Evolutionary conservation across 345 rosid genomes (phyloP), one percentile per base, ranked within the genome.

Genomic region (Acer negundo): DNA sequence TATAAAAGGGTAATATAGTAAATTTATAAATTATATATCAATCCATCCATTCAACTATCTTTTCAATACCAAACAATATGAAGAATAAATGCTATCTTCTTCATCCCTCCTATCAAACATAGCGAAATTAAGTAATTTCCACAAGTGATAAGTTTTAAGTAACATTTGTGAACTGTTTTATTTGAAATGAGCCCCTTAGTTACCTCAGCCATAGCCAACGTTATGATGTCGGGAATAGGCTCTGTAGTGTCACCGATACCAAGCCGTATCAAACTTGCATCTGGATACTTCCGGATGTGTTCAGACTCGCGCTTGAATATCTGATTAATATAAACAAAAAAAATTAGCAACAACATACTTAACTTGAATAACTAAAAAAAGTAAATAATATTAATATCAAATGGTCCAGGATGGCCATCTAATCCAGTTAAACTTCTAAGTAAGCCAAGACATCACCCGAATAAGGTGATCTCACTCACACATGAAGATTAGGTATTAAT

Each of bases 181-280:
- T 44, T 10, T 62, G 3, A 24, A 19, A 12, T 10, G 59, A 62
- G 2, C 23, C 42, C 10, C 19, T 12, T 19, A 46, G 10, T 69
- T 59, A 87, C 90, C 85, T 85, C 72, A 51, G 86, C 83, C 90
- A 87, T 87, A 19, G 87, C 83, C 6, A 85, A 69, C 12, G 89
- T 68, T 62, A 87, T 79, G 49, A 79, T 66, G 12, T 70, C 80
- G 5, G 90, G 90, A n/a, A 87, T 79, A 53, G 90, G 89, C 73
- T 86, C 68, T 3, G 89, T 85, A 19, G 89, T 87, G 62, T 87
- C 90, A 44, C 90, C 89, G 4, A 85, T 79, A 6, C 90, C 90
- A 13, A 87, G 85, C 46, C 83, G 84, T 72, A 87, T 84, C 82
- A 87, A 58, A 68, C 24, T 70, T 56, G 86, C 90, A 68, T 81